Conservation (phyloP, 2,329 filamentous ascomycete genomes). For the Aspergillus sp. region DNA sequence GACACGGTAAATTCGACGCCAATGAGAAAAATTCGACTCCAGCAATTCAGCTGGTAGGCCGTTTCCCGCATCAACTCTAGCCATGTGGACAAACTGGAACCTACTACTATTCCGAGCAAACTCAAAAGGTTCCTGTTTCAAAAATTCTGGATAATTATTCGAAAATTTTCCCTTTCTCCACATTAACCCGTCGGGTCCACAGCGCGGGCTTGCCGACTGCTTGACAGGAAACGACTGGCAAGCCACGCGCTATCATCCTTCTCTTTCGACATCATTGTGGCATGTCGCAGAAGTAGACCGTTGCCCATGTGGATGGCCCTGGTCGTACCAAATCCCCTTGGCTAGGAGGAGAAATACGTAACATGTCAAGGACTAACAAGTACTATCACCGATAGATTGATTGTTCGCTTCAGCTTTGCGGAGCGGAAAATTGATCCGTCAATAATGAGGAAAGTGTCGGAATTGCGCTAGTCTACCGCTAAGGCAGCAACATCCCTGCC, state of each 20-base stretch:
- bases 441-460: not conserved
- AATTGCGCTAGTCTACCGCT: not conserved
- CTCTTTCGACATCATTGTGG: not conserved
- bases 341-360: not conserved
- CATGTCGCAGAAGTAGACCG: not conserved
- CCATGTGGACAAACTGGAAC: not conserved
- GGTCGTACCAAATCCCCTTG: not conserved
- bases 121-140: not conserved
- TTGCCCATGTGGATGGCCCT: not conserved
- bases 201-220: not conserved
- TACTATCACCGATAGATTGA: not conserved
- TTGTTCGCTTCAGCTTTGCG: not conserved
- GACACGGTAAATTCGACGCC: not conserved
- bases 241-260: not conserved
- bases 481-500: not conserved
- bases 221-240: slow-evolving; percentile 13
- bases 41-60: slow-evolving; percentile 1
- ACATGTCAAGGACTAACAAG: not conserved
- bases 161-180: not conserved
- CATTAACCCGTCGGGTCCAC: not conserved
- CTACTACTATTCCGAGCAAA: not conserved
- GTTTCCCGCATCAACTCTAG: not conserved
- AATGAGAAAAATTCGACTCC: not conserved
- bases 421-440: not conserved
- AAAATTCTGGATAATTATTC: not conserved